Percentiles rank a stretch among this genome's conserved stretches.
These are phyloP conservation scores for Zymoseptoria brevis DNA, from an alignment of 2,329 filamentous ascomycete species.

Conservation along the genomic window DNA sequence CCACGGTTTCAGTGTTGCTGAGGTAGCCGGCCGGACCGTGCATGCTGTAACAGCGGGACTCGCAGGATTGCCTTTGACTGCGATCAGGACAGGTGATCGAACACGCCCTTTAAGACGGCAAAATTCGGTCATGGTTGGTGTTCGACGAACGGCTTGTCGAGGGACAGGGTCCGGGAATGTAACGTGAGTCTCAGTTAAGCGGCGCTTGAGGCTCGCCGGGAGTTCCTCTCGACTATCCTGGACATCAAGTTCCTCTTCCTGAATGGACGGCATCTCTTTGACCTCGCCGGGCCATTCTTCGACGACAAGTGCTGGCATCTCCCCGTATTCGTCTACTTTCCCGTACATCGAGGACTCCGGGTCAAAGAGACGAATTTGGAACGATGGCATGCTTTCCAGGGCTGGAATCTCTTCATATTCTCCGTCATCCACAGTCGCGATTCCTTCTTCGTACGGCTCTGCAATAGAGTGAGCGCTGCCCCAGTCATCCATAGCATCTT, in stretches of 20 bases:
- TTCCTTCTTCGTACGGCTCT: not conserved
- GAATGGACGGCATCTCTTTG: constrained; percentile 2
- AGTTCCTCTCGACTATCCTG: too few species aligned
- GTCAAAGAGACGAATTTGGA: not conserved
- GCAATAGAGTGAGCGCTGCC: too few species aligned
- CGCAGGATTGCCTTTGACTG: constrained; percentile 12
- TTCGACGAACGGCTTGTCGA: constrained; percentile 2
- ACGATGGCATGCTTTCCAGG: not conserved
- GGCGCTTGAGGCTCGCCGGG: constrained; percentile 2
- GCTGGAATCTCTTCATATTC: too few species aligned
- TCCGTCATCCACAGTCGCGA: not conserved
- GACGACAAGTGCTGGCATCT: not conserved
- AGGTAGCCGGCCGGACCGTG: constrained; percentile 14
- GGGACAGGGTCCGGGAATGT: not conserved
- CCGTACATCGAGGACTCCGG: not conserved
- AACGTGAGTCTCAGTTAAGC: constrained; percentile 4
- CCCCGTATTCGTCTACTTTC: not conserved
- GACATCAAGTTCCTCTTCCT: not conserved
- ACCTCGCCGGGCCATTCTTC: constrained; percentile 5
- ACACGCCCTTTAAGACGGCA: constrained; percentile 7
- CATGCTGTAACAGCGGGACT: constrained; percentile 17
- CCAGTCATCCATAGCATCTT: not conserved
- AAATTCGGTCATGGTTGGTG: constrained; percentile 11
- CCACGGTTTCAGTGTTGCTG: constrained; percentile 12
- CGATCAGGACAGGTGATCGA: constrained; percentile 7